These are phyloP conservation scores for Rhododendron vialii DNA, from an alignment of 148 eudicot genomes.

Conservation along the genomic window DNA sequence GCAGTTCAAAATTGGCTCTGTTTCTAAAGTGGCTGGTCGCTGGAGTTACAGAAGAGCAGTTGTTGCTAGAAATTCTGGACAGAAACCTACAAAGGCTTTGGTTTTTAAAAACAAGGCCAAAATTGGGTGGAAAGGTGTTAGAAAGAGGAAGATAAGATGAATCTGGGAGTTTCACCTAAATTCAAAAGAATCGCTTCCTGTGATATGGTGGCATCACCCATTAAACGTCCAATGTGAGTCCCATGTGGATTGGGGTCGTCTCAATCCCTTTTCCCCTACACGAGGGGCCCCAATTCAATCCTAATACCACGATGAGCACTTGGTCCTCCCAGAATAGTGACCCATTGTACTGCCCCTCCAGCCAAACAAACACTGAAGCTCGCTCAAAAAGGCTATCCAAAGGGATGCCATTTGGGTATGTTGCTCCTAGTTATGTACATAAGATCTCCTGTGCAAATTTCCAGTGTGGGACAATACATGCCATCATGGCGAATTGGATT, in stretches of 20 bases:
- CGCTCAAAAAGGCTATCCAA: too few species aligned
- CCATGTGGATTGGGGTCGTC: too few species aligned
- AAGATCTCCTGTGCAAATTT: neutral
- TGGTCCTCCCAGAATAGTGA: too few species aligned
- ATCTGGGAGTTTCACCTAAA: neutral
- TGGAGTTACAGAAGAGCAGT: neutral
- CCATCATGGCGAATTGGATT: neutral
- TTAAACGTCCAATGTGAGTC: neutral
- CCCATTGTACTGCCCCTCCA: too few species aligned
- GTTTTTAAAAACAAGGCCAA: neutral
- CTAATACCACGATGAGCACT: too few species aligned
- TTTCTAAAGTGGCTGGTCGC: neutral
- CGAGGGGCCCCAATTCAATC: too few species aligned
- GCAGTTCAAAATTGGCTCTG: neutral
- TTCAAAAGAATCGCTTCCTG: neutral
- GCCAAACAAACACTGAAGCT: too few species aligned
- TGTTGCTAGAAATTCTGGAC: conserved; percentile 1
- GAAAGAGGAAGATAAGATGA: neutral
- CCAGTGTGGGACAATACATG: neutral
- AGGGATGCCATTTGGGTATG: too few species aligned
- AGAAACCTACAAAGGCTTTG: neutral
- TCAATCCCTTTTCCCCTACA: too few species aligned
- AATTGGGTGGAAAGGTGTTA: too few species aligned
- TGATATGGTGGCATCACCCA: neutral
- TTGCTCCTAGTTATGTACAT: too few species aligned